These are phyloP conservation scores for Lactarius tabidus DNA, from an alignment of 768 basidiomycete genomes.

Conservation along the genomic window DNA sequence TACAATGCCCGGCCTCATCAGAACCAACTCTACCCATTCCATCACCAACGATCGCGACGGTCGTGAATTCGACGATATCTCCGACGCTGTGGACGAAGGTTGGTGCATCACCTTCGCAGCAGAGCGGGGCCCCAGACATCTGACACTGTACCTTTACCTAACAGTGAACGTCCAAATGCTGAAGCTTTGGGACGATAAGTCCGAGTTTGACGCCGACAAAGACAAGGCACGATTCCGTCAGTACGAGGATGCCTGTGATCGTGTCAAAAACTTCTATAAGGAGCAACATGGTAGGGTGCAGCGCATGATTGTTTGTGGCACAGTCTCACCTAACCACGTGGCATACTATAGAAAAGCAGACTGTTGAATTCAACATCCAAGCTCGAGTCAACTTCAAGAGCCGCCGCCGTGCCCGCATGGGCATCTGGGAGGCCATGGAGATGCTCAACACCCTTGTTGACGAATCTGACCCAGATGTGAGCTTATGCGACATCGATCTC, in stretches of 20 bases:
- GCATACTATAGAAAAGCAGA: conserved; percentile 67
- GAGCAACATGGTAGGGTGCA: conserved; percentile 63
- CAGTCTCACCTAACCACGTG: conserved; percentile 1
- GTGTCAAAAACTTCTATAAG: conserved; percentile 72
- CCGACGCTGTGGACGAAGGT: conserved; percentile 51
- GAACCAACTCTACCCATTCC: background rate
- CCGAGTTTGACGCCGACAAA: conserved; percentile 56
- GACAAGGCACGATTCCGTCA: conserved; percentile 68
- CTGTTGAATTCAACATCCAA: conserved; percentile 77
- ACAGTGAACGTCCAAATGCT: conserved; percentile 69
- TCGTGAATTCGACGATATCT: conserved; percentile 39
- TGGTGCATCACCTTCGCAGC: conserved; percentile 19
- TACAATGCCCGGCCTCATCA: conserved; percentile 20
- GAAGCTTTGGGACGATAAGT: conserved; percentile 49
- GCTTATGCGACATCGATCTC: conserved; percentile 19
- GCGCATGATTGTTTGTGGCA: conserved; percentile 9
- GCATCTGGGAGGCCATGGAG: conserved; percentile 82
- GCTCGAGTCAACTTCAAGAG: conserved; percentile 72
- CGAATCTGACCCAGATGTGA: conserved; percentile 86
- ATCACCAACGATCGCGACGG: conserved; percentile 28
- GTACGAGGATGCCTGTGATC: conserved; percentile 72
- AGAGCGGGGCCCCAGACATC: background rate
- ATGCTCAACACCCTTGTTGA: conserved; percentile 84
- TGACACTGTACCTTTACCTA: background rate
- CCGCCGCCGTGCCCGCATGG: conserved; percentile 66